phyloP scores from a whole-genome alignment of 257 asterid genomes.

The Nicotiana benthamiana region DNA sequence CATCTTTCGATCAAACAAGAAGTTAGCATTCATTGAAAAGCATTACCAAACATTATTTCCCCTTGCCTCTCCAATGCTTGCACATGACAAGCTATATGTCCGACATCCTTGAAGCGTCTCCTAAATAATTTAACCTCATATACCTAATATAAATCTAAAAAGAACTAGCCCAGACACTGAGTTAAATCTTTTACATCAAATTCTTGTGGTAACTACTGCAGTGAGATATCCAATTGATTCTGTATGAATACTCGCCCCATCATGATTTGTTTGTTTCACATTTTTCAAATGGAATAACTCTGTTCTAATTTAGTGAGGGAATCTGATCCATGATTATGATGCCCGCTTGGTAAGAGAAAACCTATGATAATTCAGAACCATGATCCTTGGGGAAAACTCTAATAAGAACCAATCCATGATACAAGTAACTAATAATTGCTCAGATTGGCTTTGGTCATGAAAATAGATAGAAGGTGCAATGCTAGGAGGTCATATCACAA shows the following conservation, averaged over 20 bases:
- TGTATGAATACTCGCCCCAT: not conserved
- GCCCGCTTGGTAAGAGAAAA: not conserved
- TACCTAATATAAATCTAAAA: not conserved
- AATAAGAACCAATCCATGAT: not conserved
- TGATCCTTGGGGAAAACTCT: not conserved
- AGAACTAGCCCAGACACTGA: not conserved
- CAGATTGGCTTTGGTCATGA: not conserved
- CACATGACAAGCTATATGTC: not conserved
- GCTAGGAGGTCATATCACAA: not conserved
- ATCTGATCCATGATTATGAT: not conserved
- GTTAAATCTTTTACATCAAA: not conserved
- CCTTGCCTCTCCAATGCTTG: not conserved
- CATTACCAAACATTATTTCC: not conserved
- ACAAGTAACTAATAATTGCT: not conserved
- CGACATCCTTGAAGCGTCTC: not conserved
- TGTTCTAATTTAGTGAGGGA: not conserved
- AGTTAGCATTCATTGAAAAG: not conserved
- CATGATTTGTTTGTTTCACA: not conserved
- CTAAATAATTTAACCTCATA: conserved; percentile 3
- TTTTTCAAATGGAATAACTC: not conserved
- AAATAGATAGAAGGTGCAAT: not conserved
- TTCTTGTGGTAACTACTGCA: not conserved
- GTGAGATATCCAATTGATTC: not conserved
- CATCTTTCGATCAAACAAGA: not conserved
- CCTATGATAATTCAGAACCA: not conserved